phyloP scores from a whole-genome alignment of 805 yeast genomes.

The Ogataea methanolica region DNA sequence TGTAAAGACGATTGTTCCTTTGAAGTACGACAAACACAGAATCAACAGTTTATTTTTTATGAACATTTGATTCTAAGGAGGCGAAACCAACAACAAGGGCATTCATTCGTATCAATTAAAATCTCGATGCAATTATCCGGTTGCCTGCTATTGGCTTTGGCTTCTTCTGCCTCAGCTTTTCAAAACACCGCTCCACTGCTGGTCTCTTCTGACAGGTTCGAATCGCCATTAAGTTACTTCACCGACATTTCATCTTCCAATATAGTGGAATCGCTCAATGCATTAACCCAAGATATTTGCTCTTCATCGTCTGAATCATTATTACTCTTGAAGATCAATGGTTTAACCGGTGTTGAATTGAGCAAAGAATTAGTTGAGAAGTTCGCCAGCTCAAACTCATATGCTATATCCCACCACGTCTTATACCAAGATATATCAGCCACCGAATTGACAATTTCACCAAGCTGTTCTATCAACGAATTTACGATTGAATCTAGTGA shows the following conservation, averaged over 20 bases:
- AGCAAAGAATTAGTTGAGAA: conserved; percentile 5
- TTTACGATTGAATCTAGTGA: conserved; percentile 1
- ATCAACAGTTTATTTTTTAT: too few species aligned
- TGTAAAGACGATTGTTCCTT: too few species aligned
- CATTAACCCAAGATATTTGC: conserved; percentile 15
- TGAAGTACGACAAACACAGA: too few species aligned
- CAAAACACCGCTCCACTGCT: conserved; percentile 31
- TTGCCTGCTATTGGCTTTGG: neutral
- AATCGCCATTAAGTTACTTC: conserved; percentile 13
- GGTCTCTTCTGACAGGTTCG: conserved; percentile 7
- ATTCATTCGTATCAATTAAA: neutral
- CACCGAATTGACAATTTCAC: conserved; percentile 3
- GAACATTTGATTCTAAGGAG: too few species aligned
- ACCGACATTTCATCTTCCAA: conserved; percentile 6
- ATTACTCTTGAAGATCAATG: conserved; percentile 16
- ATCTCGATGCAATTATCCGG: conserved; percentile 5
- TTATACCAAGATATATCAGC: conserved; percentile 10
- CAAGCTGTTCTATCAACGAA: conserved; percentile 5
- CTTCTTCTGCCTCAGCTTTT: conserved; percentile 19
- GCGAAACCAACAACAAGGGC: too few species aligned
- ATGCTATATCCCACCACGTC: conserved; percentile 19
- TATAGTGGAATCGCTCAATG: conserved; percentile 4
- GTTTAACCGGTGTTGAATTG: conserved; percentile 16
- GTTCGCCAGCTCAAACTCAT: conserved; percentile 4
- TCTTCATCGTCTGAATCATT: conserved; percentile 3